phyloP scores from a whole-genome alignment of 2,329 filamentous ascomycete species.

The Aspergillus latus region DNA sequence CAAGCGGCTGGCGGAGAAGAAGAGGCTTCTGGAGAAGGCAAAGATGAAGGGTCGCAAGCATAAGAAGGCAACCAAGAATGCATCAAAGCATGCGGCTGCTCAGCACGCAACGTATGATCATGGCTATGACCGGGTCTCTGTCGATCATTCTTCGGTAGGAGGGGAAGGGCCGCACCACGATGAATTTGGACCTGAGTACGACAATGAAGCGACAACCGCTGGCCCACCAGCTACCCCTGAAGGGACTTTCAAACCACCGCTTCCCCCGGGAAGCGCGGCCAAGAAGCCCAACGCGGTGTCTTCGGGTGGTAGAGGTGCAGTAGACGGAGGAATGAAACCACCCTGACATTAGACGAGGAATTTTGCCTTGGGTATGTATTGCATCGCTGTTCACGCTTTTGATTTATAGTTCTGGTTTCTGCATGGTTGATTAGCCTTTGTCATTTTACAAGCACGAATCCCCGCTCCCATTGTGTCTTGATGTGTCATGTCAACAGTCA shows the following conservation, averaged over 20 bases:
- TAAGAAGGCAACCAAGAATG: constrained; percentile 74
- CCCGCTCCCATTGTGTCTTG: constrained; percentile 20
- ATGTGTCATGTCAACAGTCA: constrained; percentile 21
- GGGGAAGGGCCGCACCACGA: constrained; percentile 49
- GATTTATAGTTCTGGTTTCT: constrained; percentile 6
- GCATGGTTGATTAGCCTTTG: constrained; percentile 17
- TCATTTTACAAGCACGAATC: constrained; percentile 22
- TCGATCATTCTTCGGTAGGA: constrained; percentile 39
- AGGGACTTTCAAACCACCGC: constrained; percentile 67
- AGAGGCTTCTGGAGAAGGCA: constrained; percentile 81
- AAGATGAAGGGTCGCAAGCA: constrained; percentile 90
- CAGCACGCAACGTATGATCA: constrained; percentile 40
- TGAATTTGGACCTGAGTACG: constrained; percentile 52
- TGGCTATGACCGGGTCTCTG: constrained; percentile 42
- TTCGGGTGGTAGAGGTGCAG: constrained; percentile 24
- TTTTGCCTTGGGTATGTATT: constrained; percentile 9
- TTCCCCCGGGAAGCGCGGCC: constrained; percentile 60
- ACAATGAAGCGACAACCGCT: constrained; percentile 48
- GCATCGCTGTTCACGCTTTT: constrained; percentile 13
- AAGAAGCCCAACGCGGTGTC: constrained; percentile 19
- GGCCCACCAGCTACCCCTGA: constrained; percentile 45
- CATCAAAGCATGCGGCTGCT: constrained; percentile 47
- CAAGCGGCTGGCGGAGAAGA: constrained; percentile 81
- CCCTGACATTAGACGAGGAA: constrained; percentile 25
- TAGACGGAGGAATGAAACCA: constrained; percentile 34